A percentile compares a stretch with the other conserved stretches of the same genome.
Evolutionary conservation across 108 stramenopile species (phyloP).

Genomic region (Skeletonema menzelii): DNA sequence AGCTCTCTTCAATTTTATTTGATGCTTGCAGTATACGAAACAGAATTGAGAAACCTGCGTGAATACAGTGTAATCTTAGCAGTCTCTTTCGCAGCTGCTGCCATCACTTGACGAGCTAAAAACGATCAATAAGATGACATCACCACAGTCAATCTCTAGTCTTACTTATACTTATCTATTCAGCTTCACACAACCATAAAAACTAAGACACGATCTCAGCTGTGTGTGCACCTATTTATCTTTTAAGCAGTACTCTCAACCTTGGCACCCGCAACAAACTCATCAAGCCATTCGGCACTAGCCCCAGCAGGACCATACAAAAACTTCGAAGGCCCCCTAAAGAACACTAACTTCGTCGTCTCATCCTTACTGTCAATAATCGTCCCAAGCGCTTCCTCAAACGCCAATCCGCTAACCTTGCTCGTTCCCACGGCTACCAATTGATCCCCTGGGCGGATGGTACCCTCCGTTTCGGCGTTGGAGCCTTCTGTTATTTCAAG

Average conservation of each 20-base stretch:
- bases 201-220: not conserved
- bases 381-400: constrained; percentile 80
- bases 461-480: constrained; percentile 59
- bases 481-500: constrained; percentile 76
- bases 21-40: too few relatives aligned
- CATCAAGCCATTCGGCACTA: constrained; percentile 78
- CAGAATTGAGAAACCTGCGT: too few relatives aligned
- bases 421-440: constrained; percentile 71
- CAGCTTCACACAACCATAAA: not conserved
- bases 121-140: too few relatives aligned
- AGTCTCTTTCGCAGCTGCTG: too few relatives aligned
- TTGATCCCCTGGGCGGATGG: constrained; percentile 73
- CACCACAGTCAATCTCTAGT: too few relatives aligned
- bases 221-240: not conserved
- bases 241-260: constrained; percentile 18
- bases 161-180: not conserved
- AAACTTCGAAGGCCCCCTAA: constrained; percentile 78
- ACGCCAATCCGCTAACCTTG: constrained; percentile 71
- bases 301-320: constrained; percentile 88
- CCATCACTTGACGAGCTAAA: too few relatives aligned
- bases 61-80: too few relatives aligned
- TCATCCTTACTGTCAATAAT: constrained; percentile 73
- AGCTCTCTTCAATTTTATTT: not conserved
- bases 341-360: constrained; percentile 62
- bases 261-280: constrained; percentile 63